Evolutionary conservation across 2,329 filamentous ascomycete genomes (phyloP).

Genomic region (Botryotinia calthae): DNA sequence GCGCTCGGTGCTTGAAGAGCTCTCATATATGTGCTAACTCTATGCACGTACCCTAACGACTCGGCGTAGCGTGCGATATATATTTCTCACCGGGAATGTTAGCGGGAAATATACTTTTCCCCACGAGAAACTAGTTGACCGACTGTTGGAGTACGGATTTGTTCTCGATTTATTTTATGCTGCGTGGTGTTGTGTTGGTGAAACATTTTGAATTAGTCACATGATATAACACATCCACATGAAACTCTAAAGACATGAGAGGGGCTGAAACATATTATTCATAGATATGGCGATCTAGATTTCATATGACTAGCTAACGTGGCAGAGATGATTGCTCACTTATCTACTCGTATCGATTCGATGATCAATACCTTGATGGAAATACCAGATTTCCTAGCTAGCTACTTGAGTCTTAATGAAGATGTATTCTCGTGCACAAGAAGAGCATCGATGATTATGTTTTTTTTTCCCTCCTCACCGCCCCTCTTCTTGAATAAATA

Average conservation of each 20-base stretch:
- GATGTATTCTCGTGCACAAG: background rate
- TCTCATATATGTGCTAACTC: background rate
- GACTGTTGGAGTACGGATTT: background rate
- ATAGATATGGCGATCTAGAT: background rate
- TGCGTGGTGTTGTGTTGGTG: background rate
- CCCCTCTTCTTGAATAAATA: background rate
- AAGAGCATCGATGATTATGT: background rate
- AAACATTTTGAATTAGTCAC: background rate
- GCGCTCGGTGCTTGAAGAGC: background rate
- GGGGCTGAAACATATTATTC: background rate
- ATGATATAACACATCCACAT: background rate
- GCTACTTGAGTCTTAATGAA: background rate
- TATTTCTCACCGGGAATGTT: background rate
- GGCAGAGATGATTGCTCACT: background rate
- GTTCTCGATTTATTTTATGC: background rate
- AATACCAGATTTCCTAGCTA: background rate
- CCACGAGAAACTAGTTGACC: background rate
- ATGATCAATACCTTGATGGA: background rate
- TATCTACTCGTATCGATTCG: background rate
- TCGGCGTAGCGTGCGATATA: background rate
- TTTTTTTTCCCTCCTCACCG: background rate
- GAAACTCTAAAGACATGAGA: background rate
- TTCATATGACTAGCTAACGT: background rate
- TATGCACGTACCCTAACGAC: background rate
- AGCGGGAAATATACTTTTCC: background rate